Evolutionary conservation across 257 asterid species (phyloP).

Genomic region (Cinchona pubescens): DNA sequence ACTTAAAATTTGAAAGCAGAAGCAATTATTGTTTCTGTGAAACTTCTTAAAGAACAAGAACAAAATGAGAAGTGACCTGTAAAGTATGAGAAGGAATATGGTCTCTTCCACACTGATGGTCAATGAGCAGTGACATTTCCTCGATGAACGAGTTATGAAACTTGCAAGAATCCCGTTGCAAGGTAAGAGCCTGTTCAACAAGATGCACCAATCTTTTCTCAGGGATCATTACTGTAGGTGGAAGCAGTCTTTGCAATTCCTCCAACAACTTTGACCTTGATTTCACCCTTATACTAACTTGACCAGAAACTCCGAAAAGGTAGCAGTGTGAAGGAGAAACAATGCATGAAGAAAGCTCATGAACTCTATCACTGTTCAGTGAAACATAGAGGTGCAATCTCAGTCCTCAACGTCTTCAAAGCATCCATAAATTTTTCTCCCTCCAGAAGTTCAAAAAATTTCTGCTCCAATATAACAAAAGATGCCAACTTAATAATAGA

Average conservation of each 20-base stretch:
- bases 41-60: background rate
- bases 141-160: constrained; percentile 63
- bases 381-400: constrained; percentile 60
- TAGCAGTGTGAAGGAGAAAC: constrained; percentile 40
- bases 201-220: constrained; percentile 73
- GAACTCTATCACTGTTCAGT: constrained; percentile 50
- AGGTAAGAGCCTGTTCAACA: constrained; percentile 79
- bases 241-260: constrained; percentile 67
- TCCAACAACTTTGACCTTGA: constrained; percentile 56
- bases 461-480: constrained; percentile 71
- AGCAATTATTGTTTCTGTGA: background rate
- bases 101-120: constrained; percentile 78
- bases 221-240: constrained; percentile 65
- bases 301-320: constrained; percentile 33
- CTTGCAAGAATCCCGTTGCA: constrained; percentile 66
- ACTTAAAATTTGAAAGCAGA: background rate
- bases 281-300: constrained; percentile 33
- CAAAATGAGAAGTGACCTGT: constrained; percentile 44
- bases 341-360: constrained; percentile 59
- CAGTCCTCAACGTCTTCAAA: constrained; percentile 70
- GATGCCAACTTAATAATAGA: constrained; percentile 54
- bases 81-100: constrained; percentile 69
- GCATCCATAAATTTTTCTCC: constrained; percentile 67
- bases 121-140: constrained; percentile 66
- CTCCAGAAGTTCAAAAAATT: constrained; percentile 60